These are phyloP conservation scores for Croton laevigatus DNA, from an alignment of 441 rosid genomes.

Conservation along the genomic window DNA sequence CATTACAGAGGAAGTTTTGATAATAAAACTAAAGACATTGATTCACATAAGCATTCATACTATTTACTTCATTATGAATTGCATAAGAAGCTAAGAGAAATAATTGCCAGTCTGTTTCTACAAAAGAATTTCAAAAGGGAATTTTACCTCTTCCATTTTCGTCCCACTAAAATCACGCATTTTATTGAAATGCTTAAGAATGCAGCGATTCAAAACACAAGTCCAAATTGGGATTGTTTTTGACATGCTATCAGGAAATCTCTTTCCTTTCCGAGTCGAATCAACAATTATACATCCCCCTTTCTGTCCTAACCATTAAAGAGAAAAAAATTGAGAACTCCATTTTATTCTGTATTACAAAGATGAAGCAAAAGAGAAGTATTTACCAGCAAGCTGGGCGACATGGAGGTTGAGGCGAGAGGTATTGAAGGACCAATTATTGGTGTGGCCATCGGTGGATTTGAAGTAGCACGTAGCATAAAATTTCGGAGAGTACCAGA, in stretches of 20 bases:
- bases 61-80: too few species aligned
- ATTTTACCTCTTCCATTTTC: conserved; percentile 39
- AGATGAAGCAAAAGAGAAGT: background rate
- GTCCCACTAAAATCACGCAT: conserved; percentile 20
- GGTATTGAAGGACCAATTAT: conserved; percentile 80
- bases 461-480: conserved; percentile 82
- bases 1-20: background rate
- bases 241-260: conserved; percentile 96
- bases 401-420: conserved; percentile 89
- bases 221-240: conserved; percentile 96
- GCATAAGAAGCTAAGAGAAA: background rate
- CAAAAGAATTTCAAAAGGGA: background rate
- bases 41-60: background rate
- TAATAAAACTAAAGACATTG: background rate
- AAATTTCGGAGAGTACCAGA: conserved; percentile 77
- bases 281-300: conserved; percentile 89
- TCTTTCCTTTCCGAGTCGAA: conserved; percentile 87
- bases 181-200: conserved; percentile 39
- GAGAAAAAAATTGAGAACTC: conserved; percentile 7
- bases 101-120: background rate
- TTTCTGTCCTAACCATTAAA: conserved; percentile 63
- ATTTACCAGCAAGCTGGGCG: conserved; percentile 65
- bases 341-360: background rate
- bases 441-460: conserved; percentile 95
- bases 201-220: conserved; percentile 71